These are phyloP conservation scores for Silene coronaria DNA, from an alignment of 179 eudicot genomes.

Conservation along the genomic window DNA sequence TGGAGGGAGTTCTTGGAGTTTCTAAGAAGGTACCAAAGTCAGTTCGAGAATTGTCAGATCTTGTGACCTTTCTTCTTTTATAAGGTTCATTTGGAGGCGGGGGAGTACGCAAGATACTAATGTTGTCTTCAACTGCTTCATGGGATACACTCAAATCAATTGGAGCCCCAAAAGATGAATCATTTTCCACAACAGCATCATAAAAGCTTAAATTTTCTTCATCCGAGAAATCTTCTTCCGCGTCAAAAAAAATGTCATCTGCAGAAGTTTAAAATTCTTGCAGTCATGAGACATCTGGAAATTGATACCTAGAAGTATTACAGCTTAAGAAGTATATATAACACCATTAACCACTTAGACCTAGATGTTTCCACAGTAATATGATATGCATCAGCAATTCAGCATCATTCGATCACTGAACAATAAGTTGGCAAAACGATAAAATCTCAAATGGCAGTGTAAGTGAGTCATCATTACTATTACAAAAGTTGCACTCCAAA, in stretches of 20 bases:
- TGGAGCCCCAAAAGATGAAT: slow-evolving; percentile 32
- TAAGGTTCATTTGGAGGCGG: slow-evolving; percentile 65
- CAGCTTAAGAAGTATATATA: not conserved
- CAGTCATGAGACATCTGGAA: slow-evolving; percentile 1
- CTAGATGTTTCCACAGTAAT: not conserved
- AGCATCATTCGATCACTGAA: not conserved
- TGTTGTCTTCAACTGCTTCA: slow-evolving; percentile 21
- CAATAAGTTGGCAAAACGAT: not conserved
- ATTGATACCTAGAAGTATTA: not conserved
- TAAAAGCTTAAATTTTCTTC: slow-evolving; percentile 33
- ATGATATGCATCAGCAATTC: not conserved
- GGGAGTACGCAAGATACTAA: slow-evolving; percentile 43
- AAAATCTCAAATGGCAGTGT: not conserved
- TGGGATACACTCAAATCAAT: slow-evolving; percentile 32
- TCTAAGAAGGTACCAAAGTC: slow-evolving; percentile 35
- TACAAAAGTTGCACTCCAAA: not conserved
- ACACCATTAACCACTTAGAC: not conserved
- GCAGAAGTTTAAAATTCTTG: slow-evolving; percentile 20
- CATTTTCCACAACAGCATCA: slow-evolving; percentile 31
- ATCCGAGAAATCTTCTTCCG: slow-evolving; percentile 50
- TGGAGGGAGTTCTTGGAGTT: slow-evolving; percentile 28
- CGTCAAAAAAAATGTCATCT: slow-evolving; percentile 77
- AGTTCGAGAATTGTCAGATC: slow-evolving; percentile 30
- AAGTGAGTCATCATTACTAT: not conserved
- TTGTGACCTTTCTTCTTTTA: slow-evolving; percentile 71